Evolutionary conservation across 2,329 filamentous ascomycete genomes (phyloP), one percentile per base, ranked within the genome.

Genomic region (Ilyonectria robusta): DNA sequence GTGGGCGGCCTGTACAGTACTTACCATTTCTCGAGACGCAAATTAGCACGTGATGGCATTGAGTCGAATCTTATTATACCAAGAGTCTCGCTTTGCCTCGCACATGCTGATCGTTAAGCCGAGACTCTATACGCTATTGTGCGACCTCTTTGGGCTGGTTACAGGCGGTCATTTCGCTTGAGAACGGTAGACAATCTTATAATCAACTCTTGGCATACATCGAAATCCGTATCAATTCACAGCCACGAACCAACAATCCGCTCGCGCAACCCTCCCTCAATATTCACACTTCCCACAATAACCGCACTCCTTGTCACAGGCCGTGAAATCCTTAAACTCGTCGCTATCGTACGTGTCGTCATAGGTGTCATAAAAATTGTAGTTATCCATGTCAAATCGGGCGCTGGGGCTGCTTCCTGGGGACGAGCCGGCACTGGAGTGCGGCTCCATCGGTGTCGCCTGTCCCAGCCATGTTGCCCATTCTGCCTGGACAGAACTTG

Each of bases 281-380:
- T 67, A 73, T 17, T 37, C 46, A 31, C 76, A 77, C 54, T 70
- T 67, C 9, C 76, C 77, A 21, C 75, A 78, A 47, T 78, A 78
- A 26, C 73, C 74, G 44, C 77, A 78, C 56, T 77, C 73, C n/a
- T 46, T 42, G 65, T 77, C 73, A 51, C 77, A 78, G 1, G 73
- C 75, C 26, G 71, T 67, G 42, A 63, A 76, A n/a, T 78, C 76
- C 1, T 46, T 63, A 17, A 46, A 37, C 46, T 65, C 65, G 5
- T 57, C 60, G 3, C 50, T 35, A 10, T 53, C 50, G 50, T 31
- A 53, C 13, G 40, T 40, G 17, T 33, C 48, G 40, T 17, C 23
- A 19, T 11, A 44, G n/a, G 29, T 40, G 13, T 53, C 21, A 29
- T 13, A 23, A 15, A 35, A 21, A 6, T 17, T 19, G n/a, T 53